Base-by-base conservation (phyloP, 1,139 yeast species). In the Debaryomycetaceae sp. region DNA sequence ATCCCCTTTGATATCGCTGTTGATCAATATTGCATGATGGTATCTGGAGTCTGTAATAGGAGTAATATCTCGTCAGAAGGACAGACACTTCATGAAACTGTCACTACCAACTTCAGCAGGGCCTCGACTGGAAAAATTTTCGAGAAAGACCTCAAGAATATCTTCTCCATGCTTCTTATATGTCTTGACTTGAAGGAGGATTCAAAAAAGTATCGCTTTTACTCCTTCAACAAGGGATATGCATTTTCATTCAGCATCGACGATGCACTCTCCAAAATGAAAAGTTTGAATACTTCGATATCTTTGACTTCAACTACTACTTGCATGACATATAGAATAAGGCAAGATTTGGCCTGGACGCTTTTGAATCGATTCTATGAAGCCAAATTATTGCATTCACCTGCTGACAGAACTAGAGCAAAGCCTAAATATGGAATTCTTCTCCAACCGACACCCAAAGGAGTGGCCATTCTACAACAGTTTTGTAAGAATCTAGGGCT, bases 371-470 rank as follows among this genome's bases (percentile, higher is more conserved):
- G 71, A 23, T 88, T 87, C 58, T 81, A 81, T 70, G 70, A 70
- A 1, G 87, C 95, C 0, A 83, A 81, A 48, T 65, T 90, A 5
- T 54, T 91, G 8, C 96, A 90, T 58, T 79, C 83, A 23, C 97
- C 96, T 0, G 77, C 79, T 6, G 91, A 86, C 52, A 72, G 95
- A 53, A 85, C 95, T 0, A 59, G 83, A 43, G 53, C 61, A n/a
- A 66, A 58, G 39, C 73, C 83, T 2, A 75, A 75, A 45, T 63
- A 57, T 3, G 59, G 65, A 39, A 66, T 71, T 0, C 45, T 68
- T 4, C 59, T 90, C 34, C 98, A 91, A 56, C 96, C 97, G 5
- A 89, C 98, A 0, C 93, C 98, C 0, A 93, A 93, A 58, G 99
- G 98, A 1, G 80, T 89, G 5, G 83, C 90, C 0, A 60, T 89